A percentile compares a stretch with the other conserved stretches of the same genome.
phyloP scores from a whole-genome alignment of 1,284 basidiomycete genomes.

The Cryptococcus floricola region DNA sequence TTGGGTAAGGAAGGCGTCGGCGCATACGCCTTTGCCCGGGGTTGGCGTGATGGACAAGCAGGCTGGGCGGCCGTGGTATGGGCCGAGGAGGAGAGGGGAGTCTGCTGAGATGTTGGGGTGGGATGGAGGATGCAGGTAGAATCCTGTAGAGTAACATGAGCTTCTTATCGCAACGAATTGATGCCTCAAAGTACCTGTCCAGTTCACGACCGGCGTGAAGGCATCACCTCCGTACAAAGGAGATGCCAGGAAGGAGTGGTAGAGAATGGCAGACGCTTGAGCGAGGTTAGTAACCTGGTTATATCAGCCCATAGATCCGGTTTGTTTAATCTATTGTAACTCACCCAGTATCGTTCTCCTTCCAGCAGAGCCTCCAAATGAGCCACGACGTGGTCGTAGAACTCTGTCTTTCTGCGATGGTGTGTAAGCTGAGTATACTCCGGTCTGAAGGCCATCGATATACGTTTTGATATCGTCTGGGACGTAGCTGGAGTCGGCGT shows the following conservation, averaged over 20 bases:
- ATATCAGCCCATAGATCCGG: not conserved
- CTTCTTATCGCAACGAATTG: not conserved
- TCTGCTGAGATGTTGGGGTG: constrained; percentile 50
- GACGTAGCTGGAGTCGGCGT: constrained; percentile 73
- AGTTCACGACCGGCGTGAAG: constrained; percentile 67
- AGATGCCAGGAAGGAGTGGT: constrained; percentile 64
- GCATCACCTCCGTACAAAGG: constrained; percentile 59
- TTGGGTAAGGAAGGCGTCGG: constrained; percentile 62
- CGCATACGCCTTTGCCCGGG: constrained; percentile 71
- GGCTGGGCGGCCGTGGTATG: constrained; percentile 83
- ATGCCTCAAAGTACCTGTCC: constrained; percentile 62
- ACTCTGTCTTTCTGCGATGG: constrained; percentile 57
- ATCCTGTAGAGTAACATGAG: constrained; percentile 55
- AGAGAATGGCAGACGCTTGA: constrained; percentile 74
- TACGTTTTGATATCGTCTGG: constrained; percentile 61
- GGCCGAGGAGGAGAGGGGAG: constrained; percentile 62
- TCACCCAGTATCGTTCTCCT: constrained; percentile 71
- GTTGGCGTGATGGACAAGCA: constrained; percentile 70
- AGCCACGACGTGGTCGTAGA: constrained; percentile 68
- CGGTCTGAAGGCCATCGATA: constrained; percentile 7
- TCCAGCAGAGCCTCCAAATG: constrained; percentile 63
- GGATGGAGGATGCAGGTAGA: constrained; percentile 67
- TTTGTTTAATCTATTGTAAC: constrained; percentile 2
- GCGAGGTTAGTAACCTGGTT: constrained; percentile 75
- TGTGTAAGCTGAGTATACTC: not conserved